Conservation (phyloP, 2,329 filamentous ascomycete genomes). For the Ilyonectria mors-panacis region DNA sequence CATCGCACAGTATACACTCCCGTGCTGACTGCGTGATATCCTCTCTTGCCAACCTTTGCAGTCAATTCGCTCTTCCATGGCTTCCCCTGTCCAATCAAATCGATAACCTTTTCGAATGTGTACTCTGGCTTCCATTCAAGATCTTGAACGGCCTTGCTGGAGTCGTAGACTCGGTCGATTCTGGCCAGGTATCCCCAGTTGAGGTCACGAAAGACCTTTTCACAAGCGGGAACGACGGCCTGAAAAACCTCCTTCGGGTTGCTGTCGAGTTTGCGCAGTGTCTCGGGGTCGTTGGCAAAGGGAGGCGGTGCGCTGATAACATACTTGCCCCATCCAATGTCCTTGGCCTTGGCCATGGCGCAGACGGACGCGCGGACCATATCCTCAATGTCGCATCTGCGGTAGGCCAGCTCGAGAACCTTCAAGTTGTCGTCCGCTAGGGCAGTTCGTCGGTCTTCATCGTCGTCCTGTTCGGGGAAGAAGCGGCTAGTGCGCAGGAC, state of each 20-base stretch:
- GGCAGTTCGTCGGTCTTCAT: constrained; percentile 55
- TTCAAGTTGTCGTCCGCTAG: constrained; percentile 62
- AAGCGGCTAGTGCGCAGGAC: constrained; percentile 64
- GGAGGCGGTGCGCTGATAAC: constrained; percentile 62
- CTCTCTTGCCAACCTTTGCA: constrained; percentile 57
- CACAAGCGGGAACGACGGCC: constrained; percentile 45
- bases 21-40: constrained; percentile 60
- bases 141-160: constrained; percentile 57
- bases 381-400: constrained; percentile 61
- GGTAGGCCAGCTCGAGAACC: constrained; percentile 63
- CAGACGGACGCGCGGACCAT: constrained; percentile 59
- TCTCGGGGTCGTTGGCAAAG: constrained; percentile 51
- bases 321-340: constrained; percentile 57
- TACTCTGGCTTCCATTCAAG: constrained; percentile 60
- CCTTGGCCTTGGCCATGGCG: constrained; percentile 53
- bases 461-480: constrained; percentile 64
- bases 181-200: constrained; percentile 57
- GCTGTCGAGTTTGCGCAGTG: constrained; percentile 52
- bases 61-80: constrained; percentile 59
- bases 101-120: constrained; percentile 56
- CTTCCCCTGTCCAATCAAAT: constrained; percentile 52
- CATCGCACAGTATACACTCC: constrained; percentile 60
- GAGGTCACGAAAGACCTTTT: constrained; percentile 49
- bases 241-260: constrained; percentile 52
- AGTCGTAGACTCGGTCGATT: constrained; percentile 63